Evolutionary conservation across 2,329 filamentous ascomycete genomes (phyloP), one percentile per base, ranked within the genome.

Genomic region (Knufia petricola): DNA sequence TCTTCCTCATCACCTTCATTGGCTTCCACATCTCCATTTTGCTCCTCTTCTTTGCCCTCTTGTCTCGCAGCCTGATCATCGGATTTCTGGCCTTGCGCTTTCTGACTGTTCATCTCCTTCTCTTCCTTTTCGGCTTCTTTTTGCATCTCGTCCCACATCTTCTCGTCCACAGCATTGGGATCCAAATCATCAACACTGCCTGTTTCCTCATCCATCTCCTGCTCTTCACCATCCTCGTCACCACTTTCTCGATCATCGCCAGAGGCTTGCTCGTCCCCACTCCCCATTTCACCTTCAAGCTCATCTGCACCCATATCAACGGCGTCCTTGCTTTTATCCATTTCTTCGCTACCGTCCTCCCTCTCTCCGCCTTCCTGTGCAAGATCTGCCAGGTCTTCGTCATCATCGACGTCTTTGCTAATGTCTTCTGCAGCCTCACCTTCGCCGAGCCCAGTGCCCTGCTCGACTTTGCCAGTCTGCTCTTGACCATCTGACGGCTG

Each of bases 381-480:
- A 38, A 98, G 73, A 57, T 98, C 92, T 0, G 85, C 81, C 3
- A 98, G 70, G 62, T 98, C 89, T 64, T 99, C 92, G 52, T 98
- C 90, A 13, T 90, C 84, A 54, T 86, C 81, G 40, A 98, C 84
- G 60, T 98, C 92, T 63, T 98, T 96, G 67, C 89, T 96, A 55
- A 98, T 96, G 65, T 98, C 90, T 63, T 98, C 89, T 3, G 85
- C 89, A 15, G 90, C 94, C 65, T 95, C 86, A 9, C 92, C 94
- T 39, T 95, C 92, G 17, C 92, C 94, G 20, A 98, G 79, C 28
- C 92, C 94, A 9, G 89, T 96, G 13, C 94, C 94, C 31, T 81
- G 81, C 66, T 98, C 90, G 24, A 95, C 73, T 58, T 94, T 85
- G 10, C 89, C 86, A 20, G 79, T 76, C 51, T 85, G 78, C 17